Base-by-base conservation (phyloP, 1,139 yeast genomes). In the Casaregolazyma lundiana region DNA sequence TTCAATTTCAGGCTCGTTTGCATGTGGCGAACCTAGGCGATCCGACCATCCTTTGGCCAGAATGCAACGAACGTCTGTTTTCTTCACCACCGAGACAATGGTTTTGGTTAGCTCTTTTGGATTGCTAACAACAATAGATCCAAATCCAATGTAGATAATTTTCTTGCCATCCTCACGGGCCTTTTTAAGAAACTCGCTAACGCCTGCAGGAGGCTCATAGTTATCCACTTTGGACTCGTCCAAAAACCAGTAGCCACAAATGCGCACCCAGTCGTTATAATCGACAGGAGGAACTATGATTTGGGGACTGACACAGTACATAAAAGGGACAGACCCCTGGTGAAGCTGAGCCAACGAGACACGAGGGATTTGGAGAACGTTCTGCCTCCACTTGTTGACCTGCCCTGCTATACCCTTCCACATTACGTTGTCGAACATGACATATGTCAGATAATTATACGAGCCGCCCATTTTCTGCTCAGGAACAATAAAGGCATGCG, bases 41-140 rank as follows among this genome's bases (percentile, higher is more conserved):
- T 86, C 95, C 0, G 96, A 85, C 98, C 98, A 90, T 0, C 98
- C 98, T 63, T 90, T 89, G 56, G 89, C 88, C 55, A 92, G 69
- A 41, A 90, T 79, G 66, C 97, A 90, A 50, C 89, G 70, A 1
- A 90, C 96, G 56, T 78, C 96, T 4, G 96, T 81, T 44, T 78
- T 78, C 11, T 72, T 55, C 1, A 90, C 96, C 0, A 96, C 92
- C 24, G 83, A 84, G 16, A 83, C 77, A 13, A 92, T 79, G 0
- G 96, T 87, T 53, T 75, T 66, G 0, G 97, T 88, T 64, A 92
- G 72, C 46, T 79, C 85, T 45, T 71, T 76, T 1, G 97, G 90
- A 62, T 90, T 81, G 5, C 81, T 75, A 2, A 90, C 97, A 6
- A 90, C 96, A 63, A 90, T 90, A 0, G 96, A 88, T 0, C 98